phyloP scores from a whole-genome alignment of 495 filamentous ascomycete species.

The Oidiodendron maius region DNA sequence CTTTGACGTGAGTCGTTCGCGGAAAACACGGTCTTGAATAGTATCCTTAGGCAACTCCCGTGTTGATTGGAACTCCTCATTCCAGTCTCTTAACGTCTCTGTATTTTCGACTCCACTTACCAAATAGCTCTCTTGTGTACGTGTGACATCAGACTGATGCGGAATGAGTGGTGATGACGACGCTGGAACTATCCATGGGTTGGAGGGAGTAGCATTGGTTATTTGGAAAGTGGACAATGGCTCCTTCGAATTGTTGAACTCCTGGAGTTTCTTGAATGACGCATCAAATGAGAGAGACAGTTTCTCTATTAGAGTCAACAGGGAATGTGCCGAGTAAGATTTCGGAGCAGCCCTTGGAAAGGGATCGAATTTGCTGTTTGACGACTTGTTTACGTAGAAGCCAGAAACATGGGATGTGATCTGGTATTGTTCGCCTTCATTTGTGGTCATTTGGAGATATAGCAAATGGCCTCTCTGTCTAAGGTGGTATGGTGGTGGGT shows the following conservation, averaged over 20 bases:
- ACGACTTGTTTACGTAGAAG: conserved; percentile 93
- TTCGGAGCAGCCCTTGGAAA: conserved; percentile 66
- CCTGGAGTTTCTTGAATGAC: conserved; percentile 69
- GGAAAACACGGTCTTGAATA: conserved; percentile 93
- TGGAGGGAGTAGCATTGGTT: conserved; percentile 85
- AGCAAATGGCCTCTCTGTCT: conserved; percentile 89
- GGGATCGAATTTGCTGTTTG: conserved; percentile 88
- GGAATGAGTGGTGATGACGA: conserved; percentile 53
- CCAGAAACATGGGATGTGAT: conserved; percentile 90
- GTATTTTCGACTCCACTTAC: conserved; percentile 85
- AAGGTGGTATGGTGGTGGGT: conserved; percentile 87
- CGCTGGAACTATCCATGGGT: conserved; percentile 82
- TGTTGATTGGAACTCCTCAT: conserved; percentile 97
- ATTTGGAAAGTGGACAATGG: conserved; percentile 90
- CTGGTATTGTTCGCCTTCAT: conserved; percentile 88
- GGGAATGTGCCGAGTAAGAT: conserved; percentile 69
- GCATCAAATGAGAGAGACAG: conserved; percentile 77
- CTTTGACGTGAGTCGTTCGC: conserved; percentile 89
- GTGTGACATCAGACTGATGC: conserved; percentile 78
- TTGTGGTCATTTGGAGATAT: conserved; percentile 81
- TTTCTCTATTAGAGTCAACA: conserved; percentile 69
- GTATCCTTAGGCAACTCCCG: conserved; percentile 87
- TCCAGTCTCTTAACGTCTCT: conserved; percentile 95
- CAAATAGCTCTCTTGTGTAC: conserved; percentile 89
- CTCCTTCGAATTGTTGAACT: conserved; percentile 75